Conservation (phyloP, 2,329 filamentous ascomycete genomes). For the Diplodia intermedia region DNA sequence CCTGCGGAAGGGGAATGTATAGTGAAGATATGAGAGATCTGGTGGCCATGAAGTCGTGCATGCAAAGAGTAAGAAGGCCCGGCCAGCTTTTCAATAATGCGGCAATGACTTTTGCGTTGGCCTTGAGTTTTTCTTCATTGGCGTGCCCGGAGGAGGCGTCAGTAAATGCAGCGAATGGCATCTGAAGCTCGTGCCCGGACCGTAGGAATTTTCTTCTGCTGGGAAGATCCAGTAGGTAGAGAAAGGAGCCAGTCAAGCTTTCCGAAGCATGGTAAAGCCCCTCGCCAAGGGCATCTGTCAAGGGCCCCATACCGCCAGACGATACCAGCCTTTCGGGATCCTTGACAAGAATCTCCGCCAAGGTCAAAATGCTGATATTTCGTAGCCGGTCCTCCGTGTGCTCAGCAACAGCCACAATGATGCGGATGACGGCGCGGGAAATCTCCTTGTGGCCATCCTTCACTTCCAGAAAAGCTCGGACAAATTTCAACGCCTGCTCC, state of each 20-base stretch:
- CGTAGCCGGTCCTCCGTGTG: constrained; percentile 83
- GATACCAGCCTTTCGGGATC: constrained; percentile 82
- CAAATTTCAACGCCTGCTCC: constrained; percentile 95
- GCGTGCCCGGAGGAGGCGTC: constrained; percentile 67
- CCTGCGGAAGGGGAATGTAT: constrained; percentile 62
- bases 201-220: constrained; percentile 80
- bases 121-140: constrained; percentile 73
- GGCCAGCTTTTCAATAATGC: constrained; percentile 92
- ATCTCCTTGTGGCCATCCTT: constrained; percentile 90
- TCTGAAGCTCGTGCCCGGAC: constrained; percentile 87
- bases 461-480: constrained; percentile 92
- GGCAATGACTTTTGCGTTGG: constrained; percentile 92
- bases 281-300: constrained; percentile 92
- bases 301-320: constrained; percentile 80
- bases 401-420: constrained; percentile 88
- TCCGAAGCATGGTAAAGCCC: constrained; percentile 93
- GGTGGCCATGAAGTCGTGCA: constrained; percentile 86
- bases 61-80: constrained; percentile 84
- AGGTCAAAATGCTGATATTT: constrained; percentile 89
- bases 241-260: constrained; percentile 83
- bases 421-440: constrained; percentile 83
- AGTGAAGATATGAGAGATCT: constrained; percentile 76
- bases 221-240: constrained; percentile 88
- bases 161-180: constrained; percentile 87
- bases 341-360: constrained; percentile 88